Conservation (phyloP, 139 green algal genomes). For the Tetradesmus obliquus region DNA sequence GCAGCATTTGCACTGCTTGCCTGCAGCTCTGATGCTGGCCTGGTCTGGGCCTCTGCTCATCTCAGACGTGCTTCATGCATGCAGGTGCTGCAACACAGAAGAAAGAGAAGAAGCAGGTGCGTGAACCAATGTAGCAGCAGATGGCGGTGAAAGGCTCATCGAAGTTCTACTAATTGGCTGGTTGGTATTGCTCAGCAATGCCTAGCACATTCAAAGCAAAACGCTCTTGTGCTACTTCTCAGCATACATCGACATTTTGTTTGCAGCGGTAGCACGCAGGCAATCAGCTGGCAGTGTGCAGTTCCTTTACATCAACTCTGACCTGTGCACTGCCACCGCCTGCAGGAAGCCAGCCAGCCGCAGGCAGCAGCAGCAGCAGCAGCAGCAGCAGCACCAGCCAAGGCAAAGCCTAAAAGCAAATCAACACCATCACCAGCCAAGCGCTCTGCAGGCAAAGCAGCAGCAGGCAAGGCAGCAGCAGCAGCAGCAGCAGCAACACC, state of each 20-base stretch:
- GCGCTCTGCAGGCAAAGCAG: neutral
- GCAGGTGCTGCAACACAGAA: slow-evolving; percentile 26
- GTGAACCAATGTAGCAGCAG: neutral
- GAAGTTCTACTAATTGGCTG: too few relatives aligned
- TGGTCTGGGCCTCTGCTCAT: neutral
- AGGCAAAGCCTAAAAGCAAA: neutral
- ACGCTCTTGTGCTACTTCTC: neutral
- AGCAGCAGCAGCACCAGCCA: neutral
- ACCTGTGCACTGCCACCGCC: neutral
- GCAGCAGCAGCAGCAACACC: slow-evolving; percentile 2
- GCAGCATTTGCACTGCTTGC: neutral
- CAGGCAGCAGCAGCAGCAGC: neutral
- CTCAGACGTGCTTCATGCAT: neutral
- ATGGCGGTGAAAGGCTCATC: neutral
- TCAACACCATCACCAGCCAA: neutral
- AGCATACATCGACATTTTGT: neutral
- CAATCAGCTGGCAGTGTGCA: neutral
- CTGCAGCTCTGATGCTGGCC: neutral
- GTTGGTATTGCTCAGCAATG: neutral
- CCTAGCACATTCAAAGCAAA: neutral
- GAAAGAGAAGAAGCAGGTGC: slow-evolving; percentile 30
- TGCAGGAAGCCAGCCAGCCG: neutral
- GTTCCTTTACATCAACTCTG: neutral
- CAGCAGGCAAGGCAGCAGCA: slow-evolving; percentile 1
- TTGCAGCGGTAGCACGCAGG: neutral